Evolutionary conservation across 441 rosid genomes (phyloP).

Genomic region (Populus hybrid): DNA sequence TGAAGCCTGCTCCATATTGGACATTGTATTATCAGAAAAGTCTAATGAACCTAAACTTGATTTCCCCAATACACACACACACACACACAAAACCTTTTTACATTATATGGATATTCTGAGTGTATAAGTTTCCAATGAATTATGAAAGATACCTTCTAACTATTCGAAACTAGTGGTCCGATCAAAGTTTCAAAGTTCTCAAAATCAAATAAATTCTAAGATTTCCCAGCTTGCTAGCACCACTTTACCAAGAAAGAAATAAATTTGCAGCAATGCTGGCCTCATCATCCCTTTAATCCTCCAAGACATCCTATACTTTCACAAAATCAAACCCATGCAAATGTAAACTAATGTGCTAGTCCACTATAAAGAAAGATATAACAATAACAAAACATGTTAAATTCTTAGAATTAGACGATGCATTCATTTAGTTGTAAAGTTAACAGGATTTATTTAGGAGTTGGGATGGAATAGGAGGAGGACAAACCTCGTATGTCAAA

Average conservation of each 20-base stretch:
- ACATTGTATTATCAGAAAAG: not conserved
- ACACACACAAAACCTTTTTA: not conserved
- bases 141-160: not conserved
- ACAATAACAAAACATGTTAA: not conserved
- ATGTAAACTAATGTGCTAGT: not conserved
- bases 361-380: not conserved
- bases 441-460: not conserved
- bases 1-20: not conserved
- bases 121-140: not conserved
- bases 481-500: constrained; percentile 83
- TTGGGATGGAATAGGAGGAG: not conserved
- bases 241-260: not conserved
- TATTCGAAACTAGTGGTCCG: not conserved
- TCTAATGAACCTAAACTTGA: not conserved
- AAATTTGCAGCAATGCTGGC: not conserved
- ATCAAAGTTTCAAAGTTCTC: not conserved
- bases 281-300: not conserved
- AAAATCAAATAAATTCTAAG: not conserved
- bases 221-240: not conserved
- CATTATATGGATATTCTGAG: not conserved
- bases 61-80: not conserved
- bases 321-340: not conserved
- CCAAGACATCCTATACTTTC: not conserved
- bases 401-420: not conserved
- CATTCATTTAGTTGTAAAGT: not conserved